Base-by-base conservation (phyloP, 176 grass and related monocot genomes). In the Carex scoparia region DNA sequence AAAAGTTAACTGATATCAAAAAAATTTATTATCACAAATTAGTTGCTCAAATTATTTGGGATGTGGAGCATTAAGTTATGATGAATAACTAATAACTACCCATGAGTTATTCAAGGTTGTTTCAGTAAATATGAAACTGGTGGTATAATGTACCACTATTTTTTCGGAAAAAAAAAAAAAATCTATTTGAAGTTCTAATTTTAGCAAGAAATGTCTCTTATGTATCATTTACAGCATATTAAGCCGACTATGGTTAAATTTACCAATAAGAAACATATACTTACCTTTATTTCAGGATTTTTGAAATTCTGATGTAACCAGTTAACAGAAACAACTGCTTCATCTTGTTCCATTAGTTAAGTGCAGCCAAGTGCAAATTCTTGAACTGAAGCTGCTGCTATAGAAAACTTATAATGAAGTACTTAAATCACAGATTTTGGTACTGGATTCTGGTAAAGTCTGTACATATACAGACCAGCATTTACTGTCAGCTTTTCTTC, bases 221-320 rank as follows among this genome's bases (percentile, higher is more conserved):
- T 31, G 31, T 33, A 16, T 35, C 19, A 58, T 38, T 31, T 48
- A 71, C 23, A 73, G 69, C 40, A 62, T 65, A 83, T 51, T 74
- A 83, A 53, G 62, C 54, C 13, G n/a, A 38, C 4, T 38, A 83
- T 15, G 5, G 51, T 14, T 48, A 79, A 66, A 83, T 1, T 28
- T 31, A 42, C 61, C 2, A 85, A 48, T 65, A 42, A 12, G 2
- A 3, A 84, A 49, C 64, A 79, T 23, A 81, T 61, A 82, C 44
- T 62, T 38, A 92, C 93, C 93, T 94, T 94, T 65, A 98, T 51
- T 90, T 94, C 86, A 77, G 93, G 86, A 83, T 85, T 64, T 53
- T 84, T 64, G 7, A 98, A 56, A 63, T 93, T 92, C 61, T 85
- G 71, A 16, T 93, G 88, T 58, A 98, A 88, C 95, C 92, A 94